Percentiles rank a stretch among this genome's conserved stretches.
Evolutionary conservation across 2,329 filamentous ascomycete genomes (phyloP).

Genomic region (Colletotrichum truncatum): DNA sequence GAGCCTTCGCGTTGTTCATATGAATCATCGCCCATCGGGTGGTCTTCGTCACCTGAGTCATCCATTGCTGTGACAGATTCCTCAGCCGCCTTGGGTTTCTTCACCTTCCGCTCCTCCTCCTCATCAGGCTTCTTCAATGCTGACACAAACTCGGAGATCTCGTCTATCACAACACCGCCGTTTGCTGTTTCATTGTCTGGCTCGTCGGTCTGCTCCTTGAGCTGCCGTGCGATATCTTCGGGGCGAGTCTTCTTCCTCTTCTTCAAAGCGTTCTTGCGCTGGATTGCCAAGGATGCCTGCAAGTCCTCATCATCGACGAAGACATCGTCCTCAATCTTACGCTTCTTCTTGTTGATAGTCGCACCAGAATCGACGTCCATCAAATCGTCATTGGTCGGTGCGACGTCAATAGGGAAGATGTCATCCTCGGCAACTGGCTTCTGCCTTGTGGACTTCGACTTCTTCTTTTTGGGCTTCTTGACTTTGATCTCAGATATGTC

Average conservation of each 20-base stretch:
- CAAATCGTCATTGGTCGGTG: constrained; percentile 50
- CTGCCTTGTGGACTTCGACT: constrained; percentile 78
- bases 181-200: constrained; percentile 55
- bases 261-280: constrained; percentile 85
- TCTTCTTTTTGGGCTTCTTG: constrained; percentile 96
- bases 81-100: constrained; percentile 49
- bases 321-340: constrained; percentile 70
- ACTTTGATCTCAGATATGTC: constrained; percentile 89
- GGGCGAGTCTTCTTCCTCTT: constrained; percentile 89
- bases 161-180: constrained; percentile 87
- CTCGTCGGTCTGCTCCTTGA: constrained; percentile 71
- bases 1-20: constrained; percentile 25
- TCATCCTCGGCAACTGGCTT: constrained; percentile 73
- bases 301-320: constrained; percentile 94
- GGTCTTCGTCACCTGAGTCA: constrained; percentile 48
- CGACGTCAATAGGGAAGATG: constrained; percentile 56
- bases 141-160: constrained; percentile 93
- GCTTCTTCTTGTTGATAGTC: constrained; percentile 63
- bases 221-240: constrained; percentile 85
- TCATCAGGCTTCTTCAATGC: constrained; percentile 77
- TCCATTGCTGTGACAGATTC: constrained; percentile 55
- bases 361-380: constrained; percentile 83
- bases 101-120: constrained; percentile 63
- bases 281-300: constrained; percentile 84
- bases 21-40: constrained; percentile 39